Evolutionary conservation across 2,329 filamentous ascomycete species (phyloP), one percentile per base, ranked within the genome.

Genomic region (Fusarium clavum): DNA sequence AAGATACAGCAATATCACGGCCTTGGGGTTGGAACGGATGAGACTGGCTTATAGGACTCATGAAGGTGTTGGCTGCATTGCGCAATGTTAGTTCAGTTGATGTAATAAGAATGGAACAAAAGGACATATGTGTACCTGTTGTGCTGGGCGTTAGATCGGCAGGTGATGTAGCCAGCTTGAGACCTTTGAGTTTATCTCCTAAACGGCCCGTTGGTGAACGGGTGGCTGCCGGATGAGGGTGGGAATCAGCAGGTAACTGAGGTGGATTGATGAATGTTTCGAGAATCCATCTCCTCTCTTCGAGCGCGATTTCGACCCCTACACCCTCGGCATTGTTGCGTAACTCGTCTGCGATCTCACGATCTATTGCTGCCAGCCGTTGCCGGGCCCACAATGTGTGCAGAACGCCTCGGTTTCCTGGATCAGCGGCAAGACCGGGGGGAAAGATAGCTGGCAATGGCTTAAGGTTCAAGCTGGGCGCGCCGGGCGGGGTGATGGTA

Each of bases 301-400:
- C 89, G 49, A 93, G 79, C 0, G 91, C 93, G 91, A 97, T 97
- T 77, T 93, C 89, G 59, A 97, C 82, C 3, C 92, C 94, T 20
- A 97, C 88, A 22, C 94, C 92, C 81, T 97, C 94, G 14, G 87
- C 86, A 76, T 97, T 97, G 68, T 85, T 83, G 72, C 86, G 86
- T 76, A 91, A 87, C 82, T 97, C 94, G 10, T 83, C 83, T 12
- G 87, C 88, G 72, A 97, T 95, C 82, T 97, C 94, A 61, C 85
- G 85, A 54, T 94, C 88, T 49, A 97, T 83, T 67, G 92, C 90
- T 32, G 89, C 88, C 24, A 97, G 82, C 44, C 94, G 86, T 79
- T 92, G 91, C 83, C 94, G 94, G 20, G 93, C 94, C 94, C 94
- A 98, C 61, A 95, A 89, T 3, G 93, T 97, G 77, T 97, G 94